Evolutionary conservation across 257 asterid genomes (phyloP).

Genomic region (Rhazya stricta): DNA sequence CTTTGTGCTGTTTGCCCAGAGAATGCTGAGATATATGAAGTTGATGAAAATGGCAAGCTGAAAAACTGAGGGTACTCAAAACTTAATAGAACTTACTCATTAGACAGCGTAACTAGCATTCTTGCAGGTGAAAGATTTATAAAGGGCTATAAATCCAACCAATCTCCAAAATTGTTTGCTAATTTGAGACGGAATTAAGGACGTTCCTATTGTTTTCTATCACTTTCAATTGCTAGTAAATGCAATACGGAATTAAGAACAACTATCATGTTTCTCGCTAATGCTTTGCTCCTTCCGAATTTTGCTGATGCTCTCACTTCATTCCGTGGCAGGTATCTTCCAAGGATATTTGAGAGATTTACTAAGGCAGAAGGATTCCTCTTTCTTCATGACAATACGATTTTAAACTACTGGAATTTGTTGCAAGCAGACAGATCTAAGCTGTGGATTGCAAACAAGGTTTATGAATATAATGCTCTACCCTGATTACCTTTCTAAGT

Average conservation of each 20-base stretch:
- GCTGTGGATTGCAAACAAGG: conserved; percentile 91
- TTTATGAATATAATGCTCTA: conserved; percentile 13
- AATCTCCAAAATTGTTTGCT: not conserved
- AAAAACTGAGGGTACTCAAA: too few species aligned
- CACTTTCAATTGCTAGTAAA: not conserved
- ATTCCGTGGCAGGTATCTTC: conserved; percentile 51
- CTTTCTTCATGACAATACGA: conserved; percentile 65
- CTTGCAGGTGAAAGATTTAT: too few species aligned
- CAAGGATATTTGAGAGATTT: conserved; percentile 52
- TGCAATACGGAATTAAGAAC: too few species aligned
- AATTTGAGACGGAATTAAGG: not conserved
- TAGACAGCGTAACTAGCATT: too few species aligned
- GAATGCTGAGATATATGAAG: too few species aligned
- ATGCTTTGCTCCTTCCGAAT: not conserved
- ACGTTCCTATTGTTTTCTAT: not conserved
- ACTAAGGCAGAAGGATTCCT: conserved; percentile 77
- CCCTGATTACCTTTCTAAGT: not conserved
- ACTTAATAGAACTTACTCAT: too few species aligned
- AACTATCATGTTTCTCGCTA: not conserved
- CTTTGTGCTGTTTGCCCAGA: too few species aligned
- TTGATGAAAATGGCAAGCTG: too few species aligned
- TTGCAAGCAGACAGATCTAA: conserved; percentile 72
- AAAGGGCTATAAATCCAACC: too few species aligned
- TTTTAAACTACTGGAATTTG: conserved; percentile 90
- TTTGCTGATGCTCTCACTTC: conserved; percentile 4